Evolutionary conservation across 2,329 filamentous ascomycete species (phyloP).

Genomic region (Fusarium haematococcum): DNA sequence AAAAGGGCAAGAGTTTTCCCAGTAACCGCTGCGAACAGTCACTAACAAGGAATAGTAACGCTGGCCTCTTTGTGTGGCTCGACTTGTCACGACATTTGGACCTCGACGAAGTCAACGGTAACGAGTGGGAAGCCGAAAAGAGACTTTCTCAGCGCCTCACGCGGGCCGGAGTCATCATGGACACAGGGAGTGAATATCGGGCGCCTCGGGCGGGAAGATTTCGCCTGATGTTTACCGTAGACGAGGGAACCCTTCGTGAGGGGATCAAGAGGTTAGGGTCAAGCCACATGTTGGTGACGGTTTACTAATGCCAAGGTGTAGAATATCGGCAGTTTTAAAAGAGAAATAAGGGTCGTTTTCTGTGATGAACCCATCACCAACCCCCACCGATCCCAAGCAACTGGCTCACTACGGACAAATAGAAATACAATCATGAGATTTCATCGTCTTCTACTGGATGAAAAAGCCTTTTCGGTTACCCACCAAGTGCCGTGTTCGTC

Average conservation of each 20-base stretch:
- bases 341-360: background rate
- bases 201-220: slow-evolving; percentile 2
- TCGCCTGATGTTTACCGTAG: background rate
- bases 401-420: background rate
- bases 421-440: background rate
- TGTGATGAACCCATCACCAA: background rate
- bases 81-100: background rate
- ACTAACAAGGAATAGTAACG: background rate
- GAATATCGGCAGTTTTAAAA: background rate
- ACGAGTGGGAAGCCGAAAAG: background rate
- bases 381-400: background rate
- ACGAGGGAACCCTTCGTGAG: background rate
- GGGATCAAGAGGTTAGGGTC: background rate
- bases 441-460: background rate
- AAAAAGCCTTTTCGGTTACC: background rate
- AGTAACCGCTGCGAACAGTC: background rate
- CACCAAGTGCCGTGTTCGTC: background rate
- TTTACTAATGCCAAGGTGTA: background rate
- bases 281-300: background rate
- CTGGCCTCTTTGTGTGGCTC: background rate
- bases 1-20: background rate
- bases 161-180: background rate
- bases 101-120: background rate
- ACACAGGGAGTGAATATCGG: background rate
- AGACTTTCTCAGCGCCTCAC: background rate